Evolutionary conservation across 2,329 filamentous ascomycete species (phyloP).

Genomic region (Teratosphaeria epicoccoides): DNA sequence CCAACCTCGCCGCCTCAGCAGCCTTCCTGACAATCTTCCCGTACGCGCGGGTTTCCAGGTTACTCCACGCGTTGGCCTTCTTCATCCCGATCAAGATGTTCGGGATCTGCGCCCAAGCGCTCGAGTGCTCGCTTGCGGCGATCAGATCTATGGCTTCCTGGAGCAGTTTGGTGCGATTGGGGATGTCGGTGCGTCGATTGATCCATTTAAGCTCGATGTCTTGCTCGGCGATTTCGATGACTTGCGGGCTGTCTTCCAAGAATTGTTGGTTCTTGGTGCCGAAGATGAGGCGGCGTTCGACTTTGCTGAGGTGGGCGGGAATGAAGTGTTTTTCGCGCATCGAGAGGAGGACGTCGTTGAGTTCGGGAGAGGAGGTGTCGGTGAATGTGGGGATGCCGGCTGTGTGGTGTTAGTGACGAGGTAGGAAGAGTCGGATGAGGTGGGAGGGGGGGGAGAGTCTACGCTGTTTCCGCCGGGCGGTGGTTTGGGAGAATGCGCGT

Average conservation of each 20-base stretch:
- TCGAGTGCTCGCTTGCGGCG: constrained; percentile 8
- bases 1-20: constrained; percentile 18
- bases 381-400: constrained; percentile 33
- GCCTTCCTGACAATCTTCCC: constrained; percentile 27
- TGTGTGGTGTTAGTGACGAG: constrained; percentile 5
- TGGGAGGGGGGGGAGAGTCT: constrained; percentile 2
- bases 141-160: constrained; percentile 23
- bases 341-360: constrained; percentile 30
- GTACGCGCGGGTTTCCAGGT: constrained; percentile 11
- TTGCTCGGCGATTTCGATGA: constrained; percentile 32
- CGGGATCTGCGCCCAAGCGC: constrained; percentile 28
- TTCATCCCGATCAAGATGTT: constrained; percentile 24
- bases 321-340: constrained; percentile 37
- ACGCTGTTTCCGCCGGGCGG: constrained; percentile 7
- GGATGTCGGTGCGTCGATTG: constrained; percentile 22
- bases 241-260: constrained; percentile 34
- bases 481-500: constrained; percentile 19
- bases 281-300: constrained; percentile 35
- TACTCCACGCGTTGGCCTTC: constrained; percentile 10
- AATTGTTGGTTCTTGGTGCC: constrained; percentile 29
- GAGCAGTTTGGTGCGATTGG: constrained; percentile 18
- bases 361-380: constrained; percentile 30
- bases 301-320: constrained; percentile 32
- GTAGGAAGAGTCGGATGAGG: neutral
- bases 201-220: constrained; percentile 28